Conservation (phyloP, 768 basidiomycete genomes). For the Scleroderma bovista region DNA sequence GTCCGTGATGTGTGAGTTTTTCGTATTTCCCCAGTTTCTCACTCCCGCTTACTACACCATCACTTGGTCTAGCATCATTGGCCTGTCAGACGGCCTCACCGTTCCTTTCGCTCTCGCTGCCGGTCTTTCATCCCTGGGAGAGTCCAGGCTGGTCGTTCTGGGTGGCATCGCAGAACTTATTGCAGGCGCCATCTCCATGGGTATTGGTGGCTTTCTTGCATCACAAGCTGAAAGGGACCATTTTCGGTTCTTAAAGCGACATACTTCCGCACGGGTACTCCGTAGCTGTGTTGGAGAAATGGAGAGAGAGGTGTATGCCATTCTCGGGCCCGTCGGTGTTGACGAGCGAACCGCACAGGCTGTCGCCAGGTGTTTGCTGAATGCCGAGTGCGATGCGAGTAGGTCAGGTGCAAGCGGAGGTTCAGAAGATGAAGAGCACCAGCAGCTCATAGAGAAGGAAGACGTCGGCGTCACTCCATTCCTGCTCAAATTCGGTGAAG, state of each 20-base stretch:
- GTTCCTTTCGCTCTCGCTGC: slow-evolving; percentile 91
- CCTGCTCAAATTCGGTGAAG: slow-evolving; percentile 93
- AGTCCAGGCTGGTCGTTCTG: slow-evolving; percentile 86
- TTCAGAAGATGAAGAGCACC: slow-evolving; percentile 48
- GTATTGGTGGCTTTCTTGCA: slow-evolving; percentile 95
- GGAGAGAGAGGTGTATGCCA: slow-evolving; percentile 87
- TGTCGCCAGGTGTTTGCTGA: slow-evolving; percentile 71
- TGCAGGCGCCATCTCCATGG: slow-evolving; percentile 96
- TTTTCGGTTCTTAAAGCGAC: slow-evolving; percentile 72
- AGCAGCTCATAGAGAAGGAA: slow-evolving; percentile 58
- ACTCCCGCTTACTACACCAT: background rate
- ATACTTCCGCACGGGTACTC: slow-evolving; percentile 75
- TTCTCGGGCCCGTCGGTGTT: slow-evolving; percentile 87
- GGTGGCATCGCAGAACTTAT: slow-evolving; percentile 96
- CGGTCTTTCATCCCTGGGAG: slow-evolving; percentile 83
- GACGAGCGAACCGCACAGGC: slow-evolving; percentile 74
- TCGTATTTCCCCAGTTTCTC: background rate
- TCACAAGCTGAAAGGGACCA: slow-evolving; percentile 96
- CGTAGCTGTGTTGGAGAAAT: slow-evolving; percentile 92
- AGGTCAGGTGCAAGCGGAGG: slow-evolving; percentile 11
- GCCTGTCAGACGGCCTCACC: slow-evolving; percentile 86
- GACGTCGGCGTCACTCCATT: slow-evolving; percentile 89
- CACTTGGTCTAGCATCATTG: slow-evolving; percentile 58
- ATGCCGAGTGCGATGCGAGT: slow-evolving; percentile 49
- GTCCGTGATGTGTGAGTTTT: slow-evolving; percentile 74